Conservation (phyloP, 2,329 filamentous ascomycete species). For the Fonsecaea erecta region DNA sequence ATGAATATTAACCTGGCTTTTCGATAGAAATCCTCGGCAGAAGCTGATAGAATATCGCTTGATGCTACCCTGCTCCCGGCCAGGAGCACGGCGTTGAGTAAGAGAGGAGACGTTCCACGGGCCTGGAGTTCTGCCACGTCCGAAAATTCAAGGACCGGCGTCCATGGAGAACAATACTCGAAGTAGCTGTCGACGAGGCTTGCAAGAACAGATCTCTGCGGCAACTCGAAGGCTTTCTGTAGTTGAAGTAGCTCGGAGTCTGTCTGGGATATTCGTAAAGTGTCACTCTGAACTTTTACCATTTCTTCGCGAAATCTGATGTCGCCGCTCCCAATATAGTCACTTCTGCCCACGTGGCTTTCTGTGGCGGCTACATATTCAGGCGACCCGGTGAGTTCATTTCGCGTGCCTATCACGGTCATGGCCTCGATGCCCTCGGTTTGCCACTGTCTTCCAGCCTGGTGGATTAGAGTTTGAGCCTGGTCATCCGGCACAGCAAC, state of each 20-base stretch:
- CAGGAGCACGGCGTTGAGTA: conserved; percentile 21
- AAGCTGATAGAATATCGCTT: background rate
- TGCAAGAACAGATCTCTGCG: conserved; percentile 16
- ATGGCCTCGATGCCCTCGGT: background rate
- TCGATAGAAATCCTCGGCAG: conserved; percentile 19
- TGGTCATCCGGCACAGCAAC: background rate
- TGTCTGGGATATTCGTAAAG: conserved; percentile 3
- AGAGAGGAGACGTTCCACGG: conserved; percentile 10
- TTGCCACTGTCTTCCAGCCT: background rate
- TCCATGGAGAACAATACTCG: conserved; percentile 24
- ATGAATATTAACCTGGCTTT: conserved; percentile 21
- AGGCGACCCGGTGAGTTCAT: background rate
- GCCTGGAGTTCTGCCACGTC: conserved; percentile 4
- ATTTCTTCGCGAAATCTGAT: conserved; percentile 23
- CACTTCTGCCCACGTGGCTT: conserved; percentile 22
- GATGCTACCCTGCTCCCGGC: conserved; percentile 21
- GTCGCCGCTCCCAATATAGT: conserved; percentile 17
- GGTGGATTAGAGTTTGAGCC: background rate
- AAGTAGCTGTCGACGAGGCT: conserved; percentile 22
- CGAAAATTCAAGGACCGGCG: conserved; percentile 13
- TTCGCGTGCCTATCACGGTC: background rate
- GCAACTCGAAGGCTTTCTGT: conserved; percentile 21
- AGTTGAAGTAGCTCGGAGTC: conserved; percentile 16
- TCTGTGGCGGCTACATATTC: conserved; percentile 22
- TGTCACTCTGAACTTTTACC: background rate